Evolutionary conservation across 495 filamentous ascomycete species (phyloP), one percentile per base, ranked within the genome.

Genomic region (Trichoderma gamsii): DNA sequence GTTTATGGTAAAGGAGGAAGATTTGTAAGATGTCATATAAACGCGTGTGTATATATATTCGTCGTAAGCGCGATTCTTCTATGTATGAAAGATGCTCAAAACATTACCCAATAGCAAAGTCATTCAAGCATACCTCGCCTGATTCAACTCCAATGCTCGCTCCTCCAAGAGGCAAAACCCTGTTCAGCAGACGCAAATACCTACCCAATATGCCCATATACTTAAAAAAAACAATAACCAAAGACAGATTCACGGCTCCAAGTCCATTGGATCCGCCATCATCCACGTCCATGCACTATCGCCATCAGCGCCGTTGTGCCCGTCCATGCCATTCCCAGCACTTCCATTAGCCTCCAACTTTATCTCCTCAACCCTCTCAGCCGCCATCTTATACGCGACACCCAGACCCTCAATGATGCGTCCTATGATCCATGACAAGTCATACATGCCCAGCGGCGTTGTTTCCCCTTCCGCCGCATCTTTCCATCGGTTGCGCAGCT

Each of bases 401-500:
- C 51, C 65, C 41, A 66, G 43, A 2, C 65, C 65, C n/a, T 9
- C 15, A 16, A 66, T 43, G 11, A 66, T n/a, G 6, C 32, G 41
- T 3, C 65, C 43, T 9, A 66, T n/a, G n/a, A 66, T 66, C 65
- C 65, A 66, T 21, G 41, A 51, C 21, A 66, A 46, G 27, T 66
- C 65, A 23, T 66, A 66, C 65, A 66, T 66, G 9, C 29, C 32
- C n/a, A 49, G 38, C 41, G 65, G 65, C 41, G 65, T 43, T 21
- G 41, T 66, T 25, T 66, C 65, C 6, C 43, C 72, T 16, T 83
- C 78, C 32, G 82, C 81, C 0, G 84, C 86, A 29, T 84, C 83
- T 76, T 90, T 90, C 88, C 88, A 90, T 4, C 84, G 79, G 70
- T 90, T 90, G 6, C 88, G 77, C 27, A 88, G 77, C 63, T 89